Base-by-base conservation (phyloP, 2,329 filamentous ascomycete genomes). In the Lojkania enalia region DNA sequence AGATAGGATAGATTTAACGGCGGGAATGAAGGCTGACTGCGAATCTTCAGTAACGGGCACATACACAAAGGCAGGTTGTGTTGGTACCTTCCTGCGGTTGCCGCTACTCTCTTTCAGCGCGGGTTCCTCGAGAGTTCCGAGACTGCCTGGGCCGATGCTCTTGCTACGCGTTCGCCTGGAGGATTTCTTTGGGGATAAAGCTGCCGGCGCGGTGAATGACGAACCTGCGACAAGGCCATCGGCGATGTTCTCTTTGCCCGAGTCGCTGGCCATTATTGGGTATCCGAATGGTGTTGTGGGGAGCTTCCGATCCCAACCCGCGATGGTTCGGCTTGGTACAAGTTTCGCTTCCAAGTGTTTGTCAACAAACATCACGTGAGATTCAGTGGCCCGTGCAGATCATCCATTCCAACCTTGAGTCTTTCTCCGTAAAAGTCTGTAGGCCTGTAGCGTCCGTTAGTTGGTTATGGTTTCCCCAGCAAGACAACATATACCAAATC, bases 71-170 rank as follows among this genome's bases (percentile, higher is more conserved):
- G 4, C 39, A 43, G 15, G 23, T 2, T 27, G 16, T 33, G 35
- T 14, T 23, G 77, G 63, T 80, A 94, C 90, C 74, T 90, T 87
- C 69, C 88, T 82, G 59, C 88, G 78, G 67, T 95, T 95, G 23
- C 88, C 88, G 62, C 78, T 82, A 33, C 80, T 81, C 62, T 86
- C 80, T 68, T 87, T 90, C 43, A 95, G 77, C 45, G 63, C 60
- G 25, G 86, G 85, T 75, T 95, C 90, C 35, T 95, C 90, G 35
- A 96, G 73, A 74, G 95, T 90, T 39, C 95, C 90, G 32, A 97
- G 73, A 19, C 91, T 90, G 39, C 92, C 94, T 13, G 94, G 92
- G 2, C 94, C 94, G 57, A 99, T 85, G 72, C 92, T 97, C 77
- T 96, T 97, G 73, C 92, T 96, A 55, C 94, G 85, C 46, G 86